Percentiles rank a stretch among this genome's conserved stretches.
phyloP scores from a whole-genome alignment of 2,329 filamentous ascomycete species.

The Neocucurbitaria cava region DNA sequence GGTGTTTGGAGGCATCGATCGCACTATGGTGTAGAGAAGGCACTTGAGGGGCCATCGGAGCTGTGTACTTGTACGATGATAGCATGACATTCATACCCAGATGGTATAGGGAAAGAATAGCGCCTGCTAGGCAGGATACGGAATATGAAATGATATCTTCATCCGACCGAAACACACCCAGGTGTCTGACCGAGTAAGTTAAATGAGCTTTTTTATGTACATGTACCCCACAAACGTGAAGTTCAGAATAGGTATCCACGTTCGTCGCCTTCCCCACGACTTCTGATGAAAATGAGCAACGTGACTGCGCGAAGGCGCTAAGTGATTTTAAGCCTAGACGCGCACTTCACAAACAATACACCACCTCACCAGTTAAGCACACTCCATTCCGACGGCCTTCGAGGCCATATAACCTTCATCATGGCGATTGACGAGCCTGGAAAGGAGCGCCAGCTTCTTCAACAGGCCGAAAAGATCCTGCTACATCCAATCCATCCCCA shows the following conservation, averaged over 20 bases:
- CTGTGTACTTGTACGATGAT: slow-evolving; percentile 22
- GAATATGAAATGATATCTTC: neutral
- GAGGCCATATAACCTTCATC: slow-evolving; percentile 1
- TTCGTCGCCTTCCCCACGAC: neutral
- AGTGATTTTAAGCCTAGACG: slow-evolving; percentile 21
- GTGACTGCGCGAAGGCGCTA: slow-evolving; percentile 38
- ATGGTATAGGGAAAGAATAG: neutral
- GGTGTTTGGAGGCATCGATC: slow-evolving; percentile 2
- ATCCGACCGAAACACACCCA: neutral
- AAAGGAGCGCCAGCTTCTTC: slow-evolving; percentile 33
- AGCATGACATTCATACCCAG: slow-evolving; percentile 20
- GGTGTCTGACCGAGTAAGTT: neutral
- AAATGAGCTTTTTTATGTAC: neutral
- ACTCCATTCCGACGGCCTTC: slow-evolving; percentile 12
- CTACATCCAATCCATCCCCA: slow-evolving; percentile 59
- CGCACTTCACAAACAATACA: slow-evolving; percentile 22
- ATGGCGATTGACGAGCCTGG: slow-evolving; percentile 12
- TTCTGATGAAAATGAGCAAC: slow-evolving; percentile 12
- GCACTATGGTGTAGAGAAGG: slow-evolving; percentile 1
- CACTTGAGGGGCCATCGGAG: slow-evolving; percentile 5
- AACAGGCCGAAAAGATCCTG: slow-evolving; percentile 52
- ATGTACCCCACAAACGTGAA: no score
- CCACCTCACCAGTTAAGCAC: slow-evolving; percentile 5
- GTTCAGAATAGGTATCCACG: neutral
- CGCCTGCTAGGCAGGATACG: neutral